These are phyloP conservation scores for Fomitopsis serialis DNA, from an alignment of 768 basidiomycete genomes.

Conservation along the genomic window DNA sequence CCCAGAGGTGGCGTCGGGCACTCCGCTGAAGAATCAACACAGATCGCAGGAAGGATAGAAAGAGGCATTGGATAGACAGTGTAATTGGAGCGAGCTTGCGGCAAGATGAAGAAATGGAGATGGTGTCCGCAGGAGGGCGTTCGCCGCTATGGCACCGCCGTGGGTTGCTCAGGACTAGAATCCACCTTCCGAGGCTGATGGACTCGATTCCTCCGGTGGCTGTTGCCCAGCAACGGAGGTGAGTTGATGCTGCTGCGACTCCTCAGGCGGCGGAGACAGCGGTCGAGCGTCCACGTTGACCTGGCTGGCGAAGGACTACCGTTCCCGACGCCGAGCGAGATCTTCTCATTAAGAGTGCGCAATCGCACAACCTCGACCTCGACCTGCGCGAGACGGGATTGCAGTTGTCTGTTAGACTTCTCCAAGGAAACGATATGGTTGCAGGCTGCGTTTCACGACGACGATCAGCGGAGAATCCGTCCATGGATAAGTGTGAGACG, in stretches of 20 bases:
- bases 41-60: background rate
- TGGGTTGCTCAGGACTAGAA: constrained; percentile 19
- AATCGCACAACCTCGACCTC: constrained; percentile 70
- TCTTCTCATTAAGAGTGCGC: constrained; percentile 77
- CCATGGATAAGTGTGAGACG: constrained; percentile 15
- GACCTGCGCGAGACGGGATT: constrained; percentile 56
- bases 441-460: constrained; percentile 46
- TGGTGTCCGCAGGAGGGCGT: constrained; percentile 12
- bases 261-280: constrained; percentile 62
- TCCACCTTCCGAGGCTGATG: constrained; percentile 28
- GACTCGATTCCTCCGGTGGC: constrained; percentile 57
- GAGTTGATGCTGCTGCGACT: constrained; percentile 37
- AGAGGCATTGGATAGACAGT: constrained; percentile 1
- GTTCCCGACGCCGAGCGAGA: constrained; percentile 58
- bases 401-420: constrained; percentile 65
- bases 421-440: constrained; percentile 74
- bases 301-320: constrained; percentile 51
- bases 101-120: constrained; percentile 12
- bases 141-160: constrained; percentile 1
- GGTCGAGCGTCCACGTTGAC: constrained; percentile 43
- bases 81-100: constrained; percentile 6
- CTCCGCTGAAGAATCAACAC: background rate
- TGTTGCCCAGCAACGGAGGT: constrained; percentile 55
- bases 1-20: constrained; percentile 8
- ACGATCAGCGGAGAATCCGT: constrained; percentile 7